phyloP scores from a whole-genome alignment of 1,139 yeast species.

The Blastobotrys malaysiensis region DNA sequence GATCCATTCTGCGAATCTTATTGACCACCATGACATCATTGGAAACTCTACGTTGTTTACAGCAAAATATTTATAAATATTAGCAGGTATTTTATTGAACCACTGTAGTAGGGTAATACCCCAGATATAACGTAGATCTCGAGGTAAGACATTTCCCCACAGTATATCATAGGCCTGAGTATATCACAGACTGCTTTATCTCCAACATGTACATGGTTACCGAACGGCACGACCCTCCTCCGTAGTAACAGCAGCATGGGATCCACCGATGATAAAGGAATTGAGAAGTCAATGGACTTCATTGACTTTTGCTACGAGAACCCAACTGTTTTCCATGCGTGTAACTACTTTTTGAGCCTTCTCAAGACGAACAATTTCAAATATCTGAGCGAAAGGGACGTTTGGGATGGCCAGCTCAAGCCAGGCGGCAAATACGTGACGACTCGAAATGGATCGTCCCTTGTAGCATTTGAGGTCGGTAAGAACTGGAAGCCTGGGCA shows the following conservation, averaged over 20 bases:
- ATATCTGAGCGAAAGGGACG: slow-evolving; percentile 63
- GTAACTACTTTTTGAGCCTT: slow-evolving; percentile 44
- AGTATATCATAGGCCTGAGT: neutral
- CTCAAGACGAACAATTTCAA: slow-evolving; percentile 34
- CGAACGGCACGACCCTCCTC: neutral
- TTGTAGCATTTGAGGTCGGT: slow-evolving; percentile 77
- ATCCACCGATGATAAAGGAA: slow-evolving; percentile 7
- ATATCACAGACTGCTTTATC: neutral
- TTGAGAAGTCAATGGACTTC: slow-evolving; percentile 40
- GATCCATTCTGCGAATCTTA: too few species aligned
- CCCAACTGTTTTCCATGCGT: slow-evolving; percentile 93
- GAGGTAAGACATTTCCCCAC: neutral
- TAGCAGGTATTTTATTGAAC: too few species aligned
- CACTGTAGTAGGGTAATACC: too few species aligned
- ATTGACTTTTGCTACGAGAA: slow-evolving; percentile 75
- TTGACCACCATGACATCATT: too few species aligned
- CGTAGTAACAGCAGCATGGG: neutral
- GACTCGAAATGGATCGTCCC: slow-evolving; percentile 72
- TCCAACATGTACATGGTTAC: neutral
- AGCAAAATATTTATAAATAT: too few species aligned
- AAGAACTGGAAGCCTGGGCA: slow-evolving; percentile 63
- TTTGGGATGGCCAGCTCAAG: slow-evolving; percentile 54
- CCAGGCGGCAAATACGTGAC: slow-evolving; percentile 61
- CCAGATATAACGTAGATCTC: neutral
- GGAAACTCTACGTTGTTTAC: too few species aligned